These are phyloP conservation scores for Rossbeevera mucosa DNA, from an alignment of 768 basidiomycete species.

Conservation along the genomic window DNA sequence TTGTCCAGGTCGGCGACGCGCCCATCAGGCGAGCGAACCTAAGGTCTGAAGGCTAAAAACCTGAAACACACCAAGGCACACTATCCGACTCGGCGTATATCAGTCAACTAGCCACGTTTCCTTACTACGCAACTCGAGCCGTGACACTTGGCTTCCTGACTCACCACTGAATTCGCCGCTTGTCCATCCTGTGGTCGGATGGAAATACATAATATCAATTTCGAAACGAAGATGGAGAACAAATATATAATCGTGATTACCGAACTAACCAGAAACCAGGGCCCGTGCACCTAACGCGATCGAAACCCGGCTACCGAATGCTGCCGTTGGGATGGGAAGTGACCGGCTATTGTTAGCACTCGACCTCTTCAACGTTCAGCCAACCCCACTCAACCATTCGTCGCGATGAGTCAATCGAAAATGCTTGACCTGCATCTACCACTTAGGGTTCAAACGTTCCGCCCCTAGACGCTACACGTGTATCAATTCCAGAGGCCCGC, in stretches of 20 bases:
- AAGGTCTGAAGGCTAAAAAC: background rate
- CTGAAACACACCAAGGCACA: background rate
- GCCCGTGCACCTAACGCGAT: slow-evolving; percentile 2
- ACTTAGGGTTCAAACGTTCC: slow-evolving; percentile 9
- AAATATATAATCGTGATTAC: slow-evolving; percentile 9
- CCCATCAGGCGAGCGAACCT: background rate
- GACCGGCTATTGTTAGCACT: slow-evolving; percentile 7
- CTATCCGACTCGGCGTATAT: background rate
- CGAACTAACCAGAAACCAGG: slow-evolving; percentile 9
- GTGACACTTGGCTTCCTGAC: background rate
- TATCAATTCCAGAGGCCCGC: slow-evolving; percentile 6
- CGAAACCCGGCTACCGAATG: slow-evolving; percentile 1
- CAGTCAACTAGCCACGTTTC: background rate
- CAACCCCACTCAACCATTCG: background rate
- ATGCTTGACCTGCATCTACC: background rate
- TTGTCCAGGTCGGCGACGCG: background rate
- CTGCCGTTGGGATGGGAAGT: background rate
- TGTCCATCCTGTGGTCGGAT: background rate
- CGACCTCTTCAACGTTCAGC: slow-evolving; percentile 3
- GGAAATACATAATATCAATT: background rate
- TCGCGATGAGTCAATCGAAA: slow-evolving; percentile 1
- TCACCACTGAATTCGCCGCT: background rate
- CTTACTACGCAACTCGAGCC: background rate
- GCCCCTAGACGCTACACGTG: slow-evolving; percentile 14
- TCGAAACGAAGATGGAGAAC: background rate